A percentile compares a stretch with the other conserved stretches of the same genome.
Conservation (phyloP, 495 filamentous ascomycete genomes). For the Elasticomyces elasticus region DNA sequence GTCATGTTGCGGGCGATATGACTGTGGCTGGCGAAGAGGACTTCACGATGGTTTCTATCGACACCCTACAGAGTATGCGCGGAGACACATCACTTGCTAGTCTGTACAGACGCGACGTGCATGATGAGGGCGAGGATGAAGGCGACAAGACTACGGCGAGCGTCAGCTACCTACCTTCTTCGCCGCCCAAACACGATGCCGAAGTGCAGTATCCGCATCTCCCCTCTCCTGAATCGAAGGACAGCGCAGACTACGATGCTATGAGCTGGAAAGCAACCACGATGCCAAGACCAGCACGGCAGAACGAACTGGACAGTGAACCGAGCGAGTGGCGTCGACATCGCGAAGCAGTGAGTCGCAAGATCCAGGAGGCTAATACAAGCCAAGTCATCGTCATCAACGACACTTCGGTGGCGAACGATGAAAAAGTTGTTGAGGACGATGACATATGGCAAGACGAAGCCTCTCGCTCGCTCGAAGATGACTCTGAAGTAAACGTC, state of each 20-base stretch:
- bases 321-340: constrained; percentile 39
- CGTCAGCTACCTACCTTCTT: constrained; percentile 16
- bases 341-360: constrained; percentile 41
- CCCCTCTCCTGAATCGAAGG: neutral
- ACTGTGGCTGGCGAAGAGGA: constrained; percentile 31
- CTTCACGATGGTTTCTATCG: constrained; percentile 34
- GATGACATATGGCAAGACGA: constrained; percentile 38
- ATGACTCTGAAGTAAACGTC: constrained; percentile 4
- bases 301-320: constrained; percentile 2
- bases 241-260: constrained; percentile 1
- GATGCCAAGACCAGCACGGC: neutral
- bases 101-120: too few species aligned
- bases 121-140: too few species aligned
- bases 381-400: neutral
- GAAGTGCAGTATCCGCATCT: constrained; percentile 3
- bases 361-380: constrained; percentile 31
- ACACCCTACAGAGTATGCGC: constrained; percentile 26
- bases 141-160: constrained; percentile 11
- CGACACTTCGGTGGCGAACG: constrained; percentile 8
- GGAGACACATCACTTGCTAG: neutral
- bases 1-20: constrained; percentile 22
- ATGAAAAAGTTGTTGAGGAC: neutral
- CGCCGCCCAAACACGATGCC: constrained; percentile 5
- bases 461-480: constrained; percentile 31
- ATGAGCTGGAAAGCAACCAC: constrained; percentile 16